Percentiles rank a stretch among this genome's conserved stretches.
Evolutionary conservation across 768 basidiomycete genomes (phyloP).

Genomic region (Rhodotorula toruloides): DNA sequence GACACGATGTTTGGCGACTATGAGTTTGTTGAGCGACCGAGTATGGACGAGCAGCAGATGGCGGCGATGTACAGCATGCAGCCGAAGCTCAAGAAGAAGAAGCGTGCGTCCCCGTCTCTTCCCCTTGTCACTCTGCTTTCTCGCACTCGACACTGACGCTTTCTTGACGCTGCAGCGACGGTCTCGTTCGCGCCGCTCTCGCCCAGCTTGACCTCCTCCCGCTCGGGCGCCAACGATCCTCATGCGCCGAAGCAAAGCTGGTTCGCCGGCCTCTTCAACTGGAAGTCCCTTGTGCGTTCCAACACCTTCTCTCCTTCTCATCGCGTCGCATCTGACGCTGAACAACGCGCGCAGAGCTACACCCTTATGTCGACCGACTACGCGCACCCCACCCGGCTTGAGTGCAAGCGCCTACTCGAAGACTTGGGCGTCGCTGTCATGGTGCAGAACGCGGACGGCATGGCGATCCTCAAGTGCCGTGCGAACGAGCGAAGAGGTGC

Average conservation of each 20-base stretch:
- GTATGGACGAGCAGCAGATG: slow-evolving; percentile 20
- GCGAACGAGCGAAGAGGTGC: slow-evolving; percentile 59
- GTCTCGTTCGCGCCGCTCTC: slow-evolving; percentile 33
- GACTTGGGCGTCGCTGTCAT: slow-evolving; percentile 65
- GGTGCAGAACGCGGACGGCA: slow-evolving; percentile 60
- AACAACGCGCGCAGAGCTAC: slow-evolving; percentile 41
- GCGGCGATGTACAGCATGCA: background rate
- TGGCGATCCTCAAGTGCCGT: slow-evolving; percentile 69
- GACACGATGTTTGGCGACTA: slow-evolving; percentile 12
- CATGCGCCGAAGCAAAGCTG: slow-evolving; percentile 62
- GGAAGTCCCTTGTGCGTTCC: slow-evolving; percentile 66
- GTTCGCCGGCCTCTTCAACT: slow-evolving; percentile 83
- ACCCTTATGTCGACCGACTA: slow-evolving; percentile 49
- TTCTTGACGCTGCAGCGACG: background rate
- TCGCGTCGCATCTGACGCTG: background rate
- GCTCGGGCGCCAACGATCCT: slow-evolving; percentile 30
- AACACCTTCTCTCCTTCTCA: slow-evolving; percentile 55
- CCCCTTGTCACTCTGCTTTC: background rate
- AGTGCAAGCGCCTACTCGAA: slow-evolving; percentile 68
- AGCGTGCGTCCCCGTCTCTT: slow-evolving; percentile 10
- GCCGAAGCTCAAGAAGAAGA: slow-evolving; percentile 28
- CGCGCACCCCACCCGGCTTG: slow-evolving; percentile 61
- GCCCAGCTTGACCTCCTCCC: slow-evolving; percentile 8
- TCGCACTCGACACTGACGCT: background rate
- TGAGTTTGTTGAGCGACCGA: slow-evolving; percentile 32